Evolutionary conservation across 2,329 filamentous ascomycete genomes (phyloP).

Genomic region (Fusarium multiceps): DNA sequence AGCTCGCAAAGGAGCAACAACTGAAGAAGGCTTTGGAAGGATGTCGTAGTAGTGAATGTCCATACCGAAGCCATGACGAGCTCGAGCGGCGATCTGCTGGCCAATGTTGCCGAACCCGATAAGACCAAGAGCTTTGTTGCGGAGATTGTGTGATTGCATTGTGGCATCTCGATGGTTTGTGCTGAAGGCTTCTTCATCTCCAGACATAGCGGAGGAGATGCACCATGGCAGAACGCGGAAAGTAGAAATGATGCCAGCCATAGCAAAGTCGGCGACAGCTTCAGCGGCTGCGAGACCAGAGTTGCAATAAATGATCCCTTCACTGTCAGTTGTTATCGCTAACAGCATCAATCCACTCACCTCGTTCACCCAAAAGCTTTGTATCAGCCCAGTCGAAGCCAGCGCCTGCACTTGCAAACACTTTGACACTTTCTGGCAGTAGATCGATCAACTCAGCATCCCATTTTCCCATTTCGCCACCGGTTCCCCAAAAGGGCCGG

Average conservation of each 20-base stretch:
- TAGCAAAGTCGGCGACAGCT: constrained; percentile 77
- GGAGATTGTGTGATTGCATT: constrained; percentile 70
- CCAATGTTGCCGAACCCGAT: constrained; percentile 77
- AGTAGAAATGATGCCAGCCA: constrained; percentile 74
- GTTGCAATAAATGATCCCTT: constrained; percentile 78
- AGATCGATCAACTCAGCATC: constrained; percentile 68
- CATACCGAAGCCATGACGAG: constrained; percentile 71
- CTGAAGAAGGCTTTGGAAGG: constrained; percentile 56
- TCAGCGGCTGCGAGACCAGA: constrained; percentile 76
- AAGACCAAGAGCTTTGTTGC: constrained; percentile 70
- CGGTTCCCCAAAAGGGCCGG: constrained; percentile 71
- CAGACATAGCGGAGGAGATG: constrained; percentile 63
- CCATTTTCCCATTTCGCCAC: constrained; percentile 75
- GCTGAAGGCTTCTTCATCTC: constrained; percentile 57
- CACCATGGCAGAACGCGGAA: constrained; percentile 77
- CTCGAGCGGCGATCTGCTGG: constrained; percentile 67
- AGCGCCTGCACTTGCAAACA: constrained; percentile 74
- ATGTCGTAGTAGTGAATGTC: constrained; percentile 72
- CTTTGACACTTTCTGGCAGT: constrained; percentile 65
- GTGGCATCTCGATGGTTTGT: constrained; percentile 71
- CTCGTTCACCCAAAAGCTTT: constrained; percentile 68
- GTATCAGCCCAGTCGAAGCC: constrained; percentile 76
- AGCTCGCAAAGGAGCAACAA: constrained; percentile 58
- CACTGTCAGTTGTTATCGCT: background rate
- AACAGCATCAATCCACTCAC: constrained; percentile 48